phyloP scores from a whole-genome alignment of 2,329 filamentous ascomycete species.

The Lojkania enalia region DNA sequence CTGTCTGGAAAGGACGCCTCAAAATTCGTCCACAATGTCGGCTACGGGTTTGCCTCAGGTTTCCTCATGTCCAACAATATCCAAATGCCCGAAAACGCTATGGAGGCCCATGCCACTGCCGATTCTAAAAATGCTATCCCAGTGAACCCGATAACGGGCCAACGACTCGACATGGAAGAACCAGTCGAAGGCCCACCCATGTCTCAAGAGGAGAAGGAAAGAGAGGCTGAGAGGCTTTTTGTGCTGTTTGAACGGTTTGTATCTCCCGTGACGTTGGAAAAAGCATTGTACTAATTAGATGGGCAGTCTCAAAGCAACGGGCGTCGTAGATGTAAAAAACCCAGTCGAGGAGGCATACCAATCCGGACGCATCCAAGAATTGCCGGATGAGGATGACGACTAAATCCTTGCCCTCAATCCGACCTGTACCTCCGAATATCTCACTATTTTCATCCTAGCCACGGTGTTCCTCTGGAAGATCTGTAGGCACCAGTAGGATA shows the following conservation, averaged over 20 bases:
- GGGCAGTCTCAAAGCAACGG: constrained; percentile 68
- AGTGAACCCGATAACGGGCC: constrained; percentile 86
- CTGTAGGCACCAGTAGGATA: no score
- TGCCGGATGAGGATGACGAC: constrained; percentile 57
- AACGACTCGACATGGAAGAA: constrained; percentile 71
- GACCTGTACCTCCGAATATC: no score
- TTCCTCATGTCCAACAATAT: constrained; percentile 87
- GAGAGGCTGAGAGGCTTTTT: constrained; percentile 86
- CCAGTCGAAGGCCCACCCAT: constrained; percentile 67
- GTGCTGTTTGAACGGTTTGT: constrained; percentile 82
- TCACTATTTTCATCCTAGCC: no score
- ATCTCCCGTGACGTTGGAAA: neutral
- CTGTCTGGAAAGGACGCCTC: constrained; percentile 79
- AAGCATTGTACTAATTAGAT: constrained; percentile 10
- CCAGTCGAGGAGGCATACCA: constrained; percentile 71
- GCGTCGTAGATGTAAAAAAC: constrained; percentile 77
- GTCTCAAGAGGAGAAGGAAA: constrained; percentile 88
- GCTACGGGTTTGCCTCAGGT: constrained; percentile 90
- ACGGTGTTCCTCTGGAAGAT: no score
- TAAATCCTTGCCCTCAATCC: no score
- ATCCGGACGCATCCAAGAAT: constrained; percentile 71
- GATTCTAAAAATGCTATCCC: constrained; percentile 38
- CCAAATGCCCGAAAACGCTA: constrained; percentile 68
- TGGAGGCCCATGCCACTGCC: constrained; percentile 58
- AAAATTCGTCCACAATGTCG: constrained; percentile 86